Base-by-base conservation (phyloP, 1,139 yeast genomes). In the Magnusiomyces magnusii region DNA sequence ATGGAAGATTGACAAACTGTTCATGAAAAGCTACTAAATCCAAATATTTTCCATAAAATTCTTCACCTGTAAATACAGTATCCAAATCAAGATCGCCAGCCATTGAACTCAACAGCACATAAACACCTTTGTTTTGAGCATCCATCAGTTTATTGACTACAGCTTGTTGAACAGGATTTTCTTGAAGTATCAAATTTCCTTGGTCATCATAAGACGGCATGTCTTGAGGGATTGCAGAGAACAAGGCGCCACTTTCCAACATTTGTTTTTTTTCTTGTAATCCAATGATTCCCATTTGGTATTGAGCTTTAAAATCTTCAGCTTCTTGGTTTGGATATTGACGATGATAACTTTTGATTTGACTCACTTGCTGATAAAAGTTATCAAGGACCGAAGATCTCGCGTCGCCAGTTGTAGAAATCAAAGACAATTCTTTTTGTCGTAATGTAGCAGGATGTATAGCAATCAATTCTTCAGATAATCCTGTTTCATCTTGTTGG, bases 31-130 rank as follows among this genome's bases (percentile, higher is more conserved):
- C 64, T 10, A 76, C 69, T 59, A 92, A 73, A 65, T 89, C 93
- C 28, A 92, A 63, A 64, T 72, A 82, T 64, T 79, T 79, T 0
- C 97, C 97, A 68, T 78, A 81, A 27, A 73, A 71, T 68, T 91
- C 97, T 47, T 79, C 83, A 2, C 80, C 77, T 0, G 81, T 72
- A 67, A 87, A 90, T 17, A 81, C 58, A 0, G 69, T 60, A 17
- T 80, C 80, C 1, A 85, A 63, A 47, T 77, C 75, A 17, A 88
- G 61, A 62, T 77, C 79, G 0, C 78, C 68, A 0, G 85, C 82
- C 54, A 78, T 81, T 1, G 68, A 57, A 41, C 69, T 65, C 31
- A 66, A 54, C 34, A 68, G 54, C 52, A 57, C 25, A 66, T 63
- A 17, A 60, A 64, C 59, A 64, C 58, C 61, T 21, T 25, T 24